Evolutionary conservation across 2,329 filamentous ascomycete genomes (phyloP), one percentile per base, ranked within the genome.

Genomic region (Cercospora zeae-maydis): DNA sequence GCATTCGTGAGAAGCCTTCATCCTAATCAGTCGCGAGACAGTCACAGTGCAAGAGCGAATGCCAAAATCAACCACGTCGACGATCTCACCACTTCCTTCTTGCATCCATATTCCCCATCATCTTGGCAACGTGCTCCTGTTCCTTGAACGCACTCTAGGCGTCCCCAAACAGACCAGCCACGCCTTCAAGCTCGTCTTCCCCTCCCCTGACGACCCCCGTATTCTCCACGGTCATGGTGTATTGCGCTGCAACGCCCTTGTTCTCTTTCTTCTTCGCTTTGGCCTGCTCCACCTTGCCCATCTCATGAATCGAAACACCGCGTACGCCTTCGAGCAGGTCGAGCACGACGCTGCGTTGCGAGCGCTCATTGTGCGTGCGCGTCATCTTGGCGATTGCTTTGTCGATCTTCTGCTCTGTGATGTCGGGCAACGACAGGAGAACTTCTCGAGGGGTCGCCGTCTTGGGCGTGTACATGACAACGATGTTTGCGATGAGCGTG

Each of bases 301-400:
- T 90, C 77, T 99, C 95, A 7, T 93, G 91, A 61, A 99, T 91
- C 70, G 92, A 93, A 5, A 98, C 88, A 0, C 95, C 95, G 69
- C 96, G 88, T 6, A 99, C 83, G 47, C 92, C 88, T 69, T 92
- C 90, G 21, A 99, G 81, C 14, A 99, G 79, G 66, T 96, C 91
- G 8, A 99, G 79, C 14, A 99, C 86, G 24, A 96, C 79, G 1
- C 88, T 89, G 19, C 93, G 83, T 77, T 96, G 92, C 70, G 90
- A 86, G 3, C 93, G 84, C n/a, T 88, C 80, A 58, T 77, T 84
- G 33, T 1, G 79, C 79, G 2, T 71, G 14, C 64, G 67, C 11
- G 42, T 47, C 16, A 72, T 65, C 71, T 66, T 66, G 1, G 69
- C 66, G 1, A 82, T 69, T 0, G 85, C 83, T 33, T 83, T 83